Percentiles rank a stretch among this genome's conserved stretches.
phyloP scores from a whole-genome alignment of 169 alveolate genomes.

The Babesia bigemina region DNA sequence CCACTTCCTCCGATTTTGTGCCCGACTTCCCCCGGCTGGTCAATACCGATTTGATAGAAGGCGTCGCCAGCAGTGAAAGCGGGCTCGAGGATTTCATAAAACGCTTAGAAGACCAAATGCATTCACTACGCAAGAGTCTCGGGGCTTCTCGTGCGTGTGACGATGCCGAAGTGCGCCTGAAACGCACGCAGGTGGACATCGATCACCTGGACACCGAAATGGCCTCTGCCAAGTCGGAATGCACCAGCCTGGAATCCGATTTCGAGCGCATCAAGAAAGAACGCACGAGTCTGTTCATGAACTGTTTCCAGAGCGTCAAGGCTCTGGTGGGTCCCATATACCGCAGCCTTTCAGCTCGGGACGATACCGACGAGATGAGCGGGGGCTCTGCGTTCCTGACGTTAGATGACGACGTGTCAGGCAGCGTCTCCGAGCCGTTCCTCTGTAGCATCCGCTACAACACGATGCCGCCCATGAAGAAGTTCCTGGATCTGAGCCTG shows the following conservation, averaged over 20 bases:
- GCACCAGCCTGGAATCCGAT: slow-evolving; percentile 68
- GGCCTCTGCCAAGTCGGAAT: slow-evolving; percentile 60
- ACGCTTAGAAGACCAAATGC: slow-evolving; percentile 11
- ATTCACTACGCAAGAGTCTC: slow-evolving; percentile 47
- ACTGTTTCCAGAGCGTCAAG: slow-evolving; percentile 74
- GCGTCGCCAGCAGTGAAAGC: not conserved
- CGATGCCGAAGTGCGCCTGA: slow-evolving; percentile 57
- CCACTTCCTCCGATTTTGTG: slow-evolving; percentile 11
- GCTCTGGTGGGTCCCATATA: slow-evolving; percentile 72
- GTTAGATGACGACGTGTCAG: slow-evolving; percentile 68
- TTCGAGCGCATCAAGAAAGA: slow-evolving; percentile 70
- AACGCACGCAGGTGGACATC: slow-evolving; percentile 55
- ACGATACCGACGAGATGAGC: slow-evolving; percentile 50
- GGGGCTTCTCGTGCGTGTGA: slow-evolving; percentile 47
- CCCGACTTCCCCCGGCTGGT: slow-evolving; percentile 25
- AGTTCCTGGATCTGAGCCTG: slow-evolving; percentile 69
- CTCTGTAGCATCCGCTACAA: slow-evolving; percentile 73
- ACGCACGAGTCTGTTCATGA: slow-evolving; percentile 68
- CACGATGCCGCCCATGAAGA: slow-evolving; percentile 80
- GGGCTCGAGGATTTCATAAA: not conserved
- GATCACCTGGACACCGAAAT: slow-evolving; percentile 67
- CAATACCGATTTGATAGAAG: slow-evolving; percentile 1
- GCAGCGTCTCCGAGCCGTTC: slow-evolving; percentile 73
- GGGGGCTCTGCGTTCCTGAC: slow-evolving; percentile 78
- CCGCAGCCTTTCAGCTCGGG: slow-evolving; percentile 64